A percentile compares a stretch with the other conserved stretches of the same genome.
Conservation (phyloP, 1,284 basidiomycete species). For the Boletus sp. region DNA sequence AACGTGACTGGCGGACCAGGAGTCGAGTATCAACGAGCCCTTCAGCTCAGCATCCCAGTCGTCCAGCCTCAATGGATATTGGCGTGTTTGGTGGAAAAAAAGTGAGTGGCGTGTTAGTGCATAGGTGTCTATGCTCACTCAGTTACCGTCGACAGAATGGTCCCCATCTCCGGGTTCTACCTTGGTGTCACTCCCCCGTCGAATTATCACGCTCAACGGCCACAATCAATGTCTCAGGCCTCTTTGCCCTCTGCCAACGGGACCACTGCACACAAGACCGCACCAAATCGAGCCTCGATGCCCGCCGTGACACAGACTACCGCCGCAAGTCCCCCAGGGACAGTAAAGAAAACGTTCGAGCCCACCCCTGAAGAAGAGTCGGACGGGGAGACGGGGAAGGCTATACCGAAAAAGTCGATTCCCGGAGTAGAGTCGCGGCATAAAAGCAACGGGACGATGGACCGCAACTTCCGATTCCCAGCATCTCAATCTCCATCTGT, state of each 20-base stretch:
- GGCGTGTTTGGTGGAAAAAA: constrained; percentile 81
- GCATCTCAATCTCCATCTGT: constrained; percentile 31
- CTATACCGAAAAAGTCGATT: constrained; percentile 17
- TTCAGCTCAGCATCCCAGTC: constrained; percentile 88
- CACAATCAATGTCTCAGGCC: constrained; percentile 79
- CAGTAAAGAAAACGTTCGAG: constrained; percentile 41
- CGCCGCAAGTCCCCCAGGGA: constrained; percentile 24
- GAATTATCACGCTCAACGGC: constrained; percentile 52
- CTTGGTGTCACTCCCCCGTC: constrained; percentile 67
- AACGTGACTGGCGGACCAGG: constrained; percentile 58
- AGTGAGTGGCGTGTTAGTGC: constrained; percentile 51
- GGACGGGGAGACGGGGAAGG: constrained; percentile 31
- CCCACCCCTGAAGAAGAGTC: constrained; percentile 56
- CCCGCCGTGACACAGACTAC: constrained; percentile 24
- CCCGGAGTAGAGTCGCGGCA: constrained; percentile 39
- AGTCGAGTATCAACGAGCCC: constrained; percentile 87
- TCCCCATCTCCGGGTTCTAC: constrained; percentile 83
- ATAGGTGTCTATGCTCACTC: background rate
- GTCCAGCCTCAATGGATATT: constrained; percentile 91
- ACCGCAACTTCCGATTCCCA: constrained; percentile 77
- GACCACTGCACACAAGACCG: constrained; percentile 41
- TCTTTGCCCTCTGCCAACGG: constrained; percentile 47
- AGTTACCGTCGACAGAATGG: constrained; percentile 60
- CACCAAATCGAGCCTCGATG: constrained; percentile 36
- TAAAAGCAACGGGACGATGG: constrained; percentile 69